A percentile compares a stretch with the other conserved stretches of the same genome.
phyloP scores from a whole-genome alignment of 495 filamentous ascomycete genomes.

The Podospora pseudopauciseta region DNA sequence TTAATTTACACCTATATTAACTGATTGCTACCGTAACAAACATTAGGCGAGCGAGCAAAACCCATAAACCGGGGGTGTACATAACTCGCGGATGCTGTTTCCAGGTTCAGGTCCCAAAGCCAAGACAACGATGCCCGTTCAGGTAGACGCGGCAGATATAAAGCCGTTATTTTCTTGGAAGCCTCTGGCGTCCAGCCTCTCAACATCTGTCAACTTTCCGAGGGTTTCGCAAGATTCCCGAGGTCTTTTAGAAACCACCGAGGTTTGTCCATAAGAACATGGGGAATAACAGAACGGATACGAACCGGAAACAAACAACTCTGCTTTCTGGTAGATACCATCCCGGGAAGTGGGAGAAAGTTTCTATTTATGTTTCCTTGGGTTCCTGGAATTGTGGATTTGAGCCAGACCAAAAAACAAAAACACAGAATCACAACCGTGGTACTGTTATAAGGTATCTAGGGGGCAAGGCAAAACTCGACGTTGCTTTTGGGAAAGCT shows the following conservation, averaged over 20 bases:
- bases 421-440: background rate
- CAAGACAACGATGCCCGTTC: background rate
- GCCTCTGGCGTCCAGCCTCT: background rate
- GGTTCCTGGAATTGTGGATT: background rate
- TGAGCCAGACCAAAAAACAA: background rate
- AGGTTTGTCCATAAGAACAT: background rate
- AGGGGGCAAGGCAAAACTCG: background rate
- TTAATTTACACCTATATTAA: background rate
- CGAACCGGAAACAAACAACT: background rate
- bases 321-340: background rate
- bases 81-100: background rate
- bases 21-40: background rate
- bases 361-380: background rate
- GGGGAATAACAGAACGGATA: background rate
- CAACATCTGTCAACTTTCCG: background rate
- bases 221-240: background rate
- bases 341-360: background rate
- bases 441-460: background rate
- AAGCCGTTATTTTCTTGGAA: conserved; percentile 2
- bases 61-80: background rate
- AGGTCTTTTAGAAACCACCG: background rate
- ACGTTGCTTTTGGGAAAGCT: background rate
- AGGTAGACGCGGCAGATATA: background rate
- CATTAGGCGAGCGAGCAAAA: background rate
- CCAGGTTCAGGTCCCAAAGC: background rate